Evolutionary conservation across 768 basidiomycete species (phyloP).

Genomic region (Mycena maculata): DNA sequence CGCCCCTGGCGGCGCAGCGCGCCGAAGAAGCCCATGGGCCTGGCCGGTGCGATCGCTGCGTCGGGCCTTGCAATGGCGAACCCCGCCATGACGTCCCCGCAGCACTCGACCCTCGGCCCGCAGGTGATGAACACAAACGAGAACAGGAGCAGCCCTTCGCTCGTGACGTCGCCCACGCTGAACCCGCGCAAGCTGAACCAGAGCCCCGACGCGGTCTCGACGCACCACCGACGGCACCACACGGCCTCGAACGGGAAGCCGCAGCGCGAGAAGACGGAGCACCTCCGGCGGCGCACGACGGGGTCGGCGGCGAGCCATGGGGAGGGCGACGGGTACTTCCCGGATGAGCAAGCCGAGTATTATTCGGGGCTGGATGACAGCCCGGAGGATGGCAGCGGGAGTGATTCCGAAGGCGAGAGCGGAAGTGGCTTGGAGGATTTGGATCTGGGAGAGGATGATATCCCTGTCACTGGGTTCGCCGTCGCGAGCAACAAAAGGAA

Average conservation of each 20-base stretch:
- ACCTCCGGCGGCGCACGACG: constrained; percentile 30
- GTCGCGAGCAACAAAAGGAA: constrained; percentile 96
- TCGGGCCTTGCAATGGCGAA: constrained; percentile 77
- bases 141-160: constrained; percentile 30
- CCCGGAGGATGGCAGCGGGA: constrained; percentile 38
- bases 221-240: constrained; percentile 11
- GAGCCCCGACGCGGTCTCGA: constrained; percentile 11
- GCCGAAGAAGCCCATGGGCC: constrained; percentile 63
- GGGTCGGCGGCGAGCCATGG: constrained; percentile 32
- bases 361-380: constrained; percentile 43
- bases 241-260: constrained; percentile 21
- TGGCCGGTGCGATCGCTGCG: constrained; percentile 76
- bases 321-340: constrained; percentile 32
- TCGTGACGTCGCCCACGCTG: constrained; percentile 31
- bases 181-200: constrained; percentile 27
- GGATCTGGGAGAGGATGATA: constrained; percentile 75
- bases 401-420: constrained; percentile 42
- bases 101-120: constrained; percentile 53
- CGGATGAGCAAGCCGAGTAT: constrained; percentile 38
- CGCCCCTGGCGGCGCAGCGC: constrained; percentile 55
- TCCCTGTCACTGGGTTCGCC: constrained; percentile 95
- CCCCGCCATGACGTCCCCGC: constrained; percentile 60
- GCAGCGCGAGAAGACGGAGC: constrained; percentile 5
- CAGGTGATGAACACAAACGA: constrained; percentile 38
- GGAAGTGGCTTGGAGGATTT: constrained; percentile 43